Conservation (phyloP, 2,329 filamentous ascomycete species). For the Coleophoma eucalyptorum region DNA sequence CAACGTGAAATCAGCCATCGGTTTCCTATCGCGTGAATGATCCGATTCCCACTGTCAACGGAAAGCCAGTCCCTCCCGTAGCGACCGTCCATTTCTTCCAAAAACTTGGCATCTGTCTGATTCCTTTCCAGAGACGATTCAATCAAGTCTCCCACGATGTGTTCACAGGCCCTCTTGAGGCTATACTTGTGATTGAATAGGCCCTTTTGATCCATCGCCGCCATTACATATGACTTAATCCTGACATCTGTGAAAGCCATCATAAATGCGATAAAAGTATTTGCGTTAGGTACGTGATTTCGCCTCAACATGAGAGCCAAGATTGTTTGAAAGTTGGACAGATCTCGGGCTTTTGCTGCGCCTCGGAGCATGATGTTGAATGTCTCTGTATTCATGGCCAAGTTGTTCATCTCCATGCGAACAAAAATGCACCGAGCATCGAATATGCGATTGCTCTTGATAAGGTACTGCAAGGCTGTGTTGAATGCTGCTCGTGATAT, state of each 20-base stretch:
- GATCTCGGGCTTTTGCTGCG: slow-evolving; percentile 32
- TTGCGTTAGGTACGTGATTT: slow-evolving; percentile 32
- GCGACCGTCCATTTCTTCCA: slow-evolving; percentile 30
- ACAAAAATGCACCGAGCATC: slow-evolving; percentile 30
- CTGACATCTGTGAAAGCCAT: slow-evolving; percentile 9
- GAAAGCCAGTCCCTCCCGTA: slow-evolving; percentile 34
- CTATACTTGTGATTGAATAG: slow-evolving; percentile 11
- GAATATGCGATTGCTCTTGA: slow-evolving; percentile 26
- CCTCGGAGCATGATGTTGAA: slow-evolving; percentile 39
- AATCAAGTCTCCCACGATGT: slow-evolving; percentile 14
- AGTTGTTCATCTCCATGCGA: slow-evolving; percentile 29
- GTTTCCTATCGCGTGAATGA: slow-evolving; percentile 29
- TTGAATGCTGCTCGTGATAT: slow-evolving; percentile 38
- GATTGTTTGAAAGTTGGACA: slow-evolving; percentile 32
- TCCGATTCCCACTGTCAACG: slow-evolving; percentile 29
- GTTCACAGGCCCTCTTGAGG: slow-evolving; percentile 7
- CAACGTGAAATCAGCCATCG: slow-evolving; percentile 15
- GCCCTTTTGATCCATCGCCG: slow-evolving; percentile 18
- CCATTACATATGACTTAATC: slow-evolving; percentile 13
- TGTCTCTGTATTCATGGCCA: slow-evolving; percentile 28
- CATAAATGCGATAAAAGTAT: slow-evolving; percentile 38
- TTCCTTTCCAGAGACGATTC: slow-evolving; percentile 21
- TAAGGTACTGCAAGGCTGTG: slow-evolving; percentile 32
- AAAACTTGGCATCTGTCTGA: slow-evolving; percentile 29
- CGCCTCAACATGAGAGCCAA: slow-evolving; percentile 33